Evolutionary conservation across 2,329 filamentous ascomycete species (phyloP).

Genomic region (Monosporascus sp.): DNA sequence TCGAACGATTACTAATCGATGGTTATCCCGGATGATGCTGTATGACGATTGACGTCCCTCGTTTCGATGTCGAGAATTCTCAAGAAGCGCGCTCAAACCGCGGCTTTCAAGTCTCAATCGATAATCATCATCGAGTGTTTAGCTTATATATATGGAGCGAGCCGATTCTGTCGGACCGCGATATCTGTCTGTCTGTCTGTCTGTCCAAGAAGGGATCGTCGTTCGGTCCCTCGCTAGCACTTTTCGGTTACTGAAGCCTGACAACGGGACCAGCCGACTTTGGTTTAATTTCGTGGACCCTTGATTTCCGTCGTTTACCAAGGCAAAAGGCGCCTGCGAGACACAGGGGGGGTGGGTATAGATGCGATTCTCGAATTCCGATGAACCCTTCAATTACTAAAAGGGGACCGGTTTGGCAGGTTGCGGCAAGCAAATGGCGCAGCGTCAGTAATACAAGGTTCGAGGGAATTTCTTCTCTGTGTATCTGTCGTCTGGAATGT

Average conservation of each 20-base stretch:
- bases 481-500: too few relatives aligned
- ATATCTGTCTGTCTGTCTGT: too few relatives aligned
- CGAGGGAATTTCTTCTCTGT: too few relatives aligned
- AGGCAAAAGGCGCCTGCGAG: background rate
- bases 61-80: constrained; percentile 12
- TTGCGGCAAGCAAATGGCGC: too few relatives aligned
- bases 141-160: background rate
- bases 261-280: too few relatives aligned
- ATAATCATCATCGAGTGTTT: constrained; percentile 24
- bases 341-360: background rate
- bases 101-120: constrained; percentile 28
- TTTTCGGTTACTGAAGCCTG: background rate
- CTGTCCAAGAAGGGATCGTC: background rate
- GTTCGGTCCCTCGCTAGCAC: background rate
- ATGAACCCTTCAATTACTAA: too few relatives aligned
- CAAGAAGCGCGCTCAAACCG: constrained; percentile 25
- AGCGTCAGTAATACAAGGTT: too few relatives aligned
- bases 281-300: background rate
- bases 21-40: background rate
- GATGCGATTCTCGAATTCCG: background rate
- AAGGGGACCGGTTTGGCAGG: too few relatives aligned
- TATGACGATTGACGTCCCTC: background rate
- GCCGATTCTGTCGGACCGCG: too few relatives aligned
- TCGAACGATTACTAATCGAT: constrained; percentile 6
- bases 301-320: background rate